Evolutionary conservation across 768 basidiomycete genomes (phyloP).

Genomic region (Scleroderma bovista): DNA sequence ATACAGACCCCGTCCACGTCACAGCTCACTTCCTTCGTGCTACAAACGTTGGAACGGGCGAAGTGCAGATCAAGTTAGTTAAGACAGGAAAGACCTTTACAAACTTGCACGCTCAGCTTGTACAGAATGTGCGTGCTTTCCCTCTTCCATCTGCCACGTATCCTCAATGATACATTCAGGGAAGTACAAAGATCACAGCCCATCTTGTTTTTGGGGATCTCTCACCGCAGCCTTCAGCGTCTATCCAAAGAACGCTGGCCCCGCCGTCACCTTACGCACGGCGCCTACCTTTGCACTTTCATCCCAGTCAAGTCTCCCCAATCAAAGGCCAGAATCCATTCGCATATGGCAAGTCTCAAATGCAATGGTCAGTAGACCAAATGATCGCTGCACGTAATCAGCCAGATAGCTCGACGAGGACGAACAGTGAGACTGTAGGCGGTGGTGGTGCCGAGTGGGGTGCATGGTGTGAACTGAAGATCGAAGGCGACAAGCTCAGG

Average conservation of each 20-base stretch:
- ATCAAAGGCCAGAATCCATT: constrained; percentile 32
- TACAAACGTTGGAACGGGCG: constrained; percentile 36
- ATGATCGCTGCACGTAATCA: constrained; percentile 36
- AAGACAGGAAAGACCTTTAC: constrained; percentile 49
- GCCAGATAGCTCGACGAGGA: constrained; percentile 33
- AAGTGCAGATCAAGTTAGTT: constrained; percentile 43
- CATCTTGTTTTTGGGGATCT: constrained; percentile 56
- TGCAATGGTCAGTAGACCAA: constrained; percentile 38
- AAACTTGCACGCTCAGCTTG: constrained; percentile 52
- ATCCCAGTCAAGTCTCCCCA: constrained; percentile 39
- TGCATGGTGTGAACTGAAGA: constrained; percentile 44
- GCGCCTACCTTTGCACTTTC: constrained; percentile 49
- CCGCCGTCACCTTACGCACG: constrained; percentile 56
- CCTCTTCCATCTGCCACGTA: not conserved
- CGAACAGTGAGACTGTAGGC: constrained; percentile 37
- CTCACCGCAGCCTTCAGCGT: constrained; percentile 23
- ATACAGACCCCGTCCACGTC: constrained; percentile 54
- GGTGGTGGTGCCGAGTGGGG: constrained; percentile 55
- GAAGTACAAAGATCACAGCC: constrained; percentile 39
- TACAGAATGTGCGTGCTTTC: constrained; percentile 44
- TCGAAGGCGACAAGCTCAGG: constrained; percentile 43
- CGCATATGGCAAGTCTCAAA: constrained; percentile 22
- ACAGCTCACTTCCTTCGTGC: constrained; percentile 54
- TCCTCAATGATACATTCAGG: constrained; percentile 29
- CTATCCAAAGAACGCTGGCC: constrained; percentile 23